Evolutionary conservation across 371 early-diverging fungal genomes (phyloP).

Genomic region (Amoeboaphelidium protococcarum): DNA sequence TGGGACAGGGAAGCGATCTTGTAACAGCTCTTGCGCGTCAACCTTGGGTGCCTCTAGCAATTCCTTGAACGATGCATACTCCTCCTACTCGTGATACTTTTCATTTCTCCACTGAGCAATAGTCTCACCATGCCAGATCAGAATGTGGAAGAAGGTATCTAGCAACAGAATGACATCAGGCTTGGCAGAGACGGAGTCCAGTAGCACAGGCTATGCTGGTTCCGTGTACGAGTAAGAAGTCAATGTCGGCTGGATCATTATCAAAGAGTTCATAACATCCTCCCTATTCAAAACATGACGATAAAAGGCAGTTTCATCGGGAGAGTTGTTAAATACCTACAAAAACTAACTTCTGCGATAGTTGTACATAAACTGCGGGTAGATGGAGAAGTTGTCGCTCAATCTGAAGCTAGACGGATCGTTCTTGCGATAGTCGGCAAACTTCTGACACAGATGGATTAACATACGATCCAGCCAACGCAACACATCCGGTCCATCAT

Average conservation of each 20-base stretch:
- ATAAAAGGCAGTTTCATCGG: constrained; percentile 97
- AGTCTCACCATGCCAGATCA: constrained; percentile 83
- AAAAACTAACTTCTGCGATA: constrained; percentile 90
- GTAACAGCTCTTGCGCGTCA: constrained; percentile 69
- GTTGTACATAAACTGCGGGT: constrained; percentile 99
- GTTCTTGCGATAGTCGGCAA: constrained; percentile 87
- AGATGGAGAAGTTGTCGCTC: constrained; percentile 80
- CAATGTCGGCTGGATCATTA: constrained; percentile 98
- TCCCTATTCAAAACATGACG: constrained; percentile 79
- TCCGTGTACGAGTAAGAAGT: constrained; percentile 74
- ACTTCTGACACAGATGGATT: constrained; percentile 89
- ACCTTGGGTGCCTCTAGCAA: constrained; percentile 64
- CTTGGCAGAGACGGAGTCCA: constrained; percentile 91
- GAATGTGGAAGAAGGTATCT: constrained; percentile 95
- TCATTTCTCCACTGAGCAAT: constrained; percentile 80
- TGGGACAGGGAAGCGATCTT: constrained; percentile 92
- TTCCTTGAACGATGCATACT: constrained; percentile 80
- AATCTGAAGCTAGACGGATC: constrained; percentile 83
- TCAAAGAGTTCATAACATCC: constrained; percentile 79
- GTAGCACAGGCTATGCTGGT: constrained; percentile 72
- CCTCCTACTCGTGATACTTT: constrained; percentile 63
- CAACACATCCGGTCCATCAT: constrained; percentile 94
- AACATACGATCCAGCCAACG: constrained; percentile 97
- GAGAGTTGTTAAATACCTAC: constrained; percentile 96
- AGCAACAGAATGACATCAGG: constrained; percentile 85